Evolutionary conservation across 495 filamentous ascomycete genomes (phyloP), one percentile per base, ranked within the genome.

Genomic region (Tirmania nivea): DNA sequence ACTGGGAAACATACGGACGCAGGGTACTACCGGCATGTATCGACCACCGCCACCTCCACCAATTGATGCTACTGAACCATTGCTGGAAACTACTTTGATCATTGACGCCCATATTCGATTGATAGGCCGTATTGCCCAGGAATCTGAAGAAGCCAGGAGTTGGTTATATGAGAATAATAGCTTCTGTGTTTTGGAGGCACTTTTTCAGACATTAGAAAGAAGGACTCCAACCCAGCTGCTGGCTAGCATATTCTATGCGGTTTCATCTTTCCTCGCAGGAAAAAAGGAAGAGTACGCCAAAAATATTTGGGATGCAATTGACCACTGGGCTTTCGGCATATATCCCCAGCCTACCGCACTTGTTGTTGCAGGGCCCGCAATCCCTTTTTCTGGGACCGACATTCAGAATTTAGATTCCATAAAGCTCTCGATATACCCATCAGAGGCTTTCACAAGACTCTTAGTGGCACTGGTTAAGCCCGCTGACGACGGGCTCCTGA

Each of bases 61-160:
- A 50, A 64, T 60, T 35, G 72, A 75, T 36, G 66, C 67, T 54
- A 66, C 69, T 20, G 81, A 84, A 55, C 72, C 75, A n/a, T 81
- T 93, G 63, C 86, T 85, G 20, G 92, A 97, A 65, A 84, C 81
- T 49, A 77, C 78, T 14, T 78, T 90, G 60, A 94, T 95, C 84
- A 71, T 96, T 34, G 86, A 94, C 62, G 86, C 84, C 57, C 94
- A 94, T 62, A 72, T 99, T 37, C 78, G 87, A 10, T 71, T 99
- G 8, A 83, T 92, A 54, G 76, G 83, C 4, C 85, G 89, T 71
- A 55, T 79, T 79, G 47, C 65, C 87, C 48, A 70, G 87, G 66
- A 81, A 71, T 17, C 70, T 77, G 50, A 88, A 83, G 63, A 71
- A 71, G 19, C 64, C 70, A 52, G 66, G 67, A 10, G 69, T 77